phyloP scores from a whole-genome alignment of 805 yeast species.

The Myxozyma neglecta region DNA sequence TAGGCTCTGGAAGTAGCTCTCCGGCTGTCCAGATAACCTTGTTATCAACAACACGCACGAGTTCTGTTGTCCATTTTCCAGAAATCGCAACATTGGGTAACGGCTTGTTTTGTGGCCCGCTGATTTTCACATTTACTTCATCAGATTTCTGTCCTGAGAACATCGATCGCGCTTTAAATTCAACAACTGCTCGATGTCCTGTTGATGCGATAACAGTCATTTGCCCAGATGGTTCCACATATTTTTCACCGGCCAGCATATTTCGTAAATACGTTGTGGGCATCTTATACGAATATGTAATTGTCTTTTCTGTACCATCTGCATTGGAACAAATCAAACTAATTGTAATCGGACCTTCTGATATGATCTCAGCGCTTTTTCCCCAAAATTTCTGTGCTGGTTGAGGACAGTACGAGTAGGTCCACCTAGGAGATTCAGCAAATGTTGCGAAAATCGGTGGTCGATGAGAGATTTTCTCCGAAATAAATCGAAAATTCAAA shows the following conservation, averaged over 20 bases:
- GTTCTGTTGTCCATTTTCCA: slow-evolving; percentile 87
- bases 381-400: slow-evolving; percentile 95
- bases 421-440: slow-evolving; percentile 74
- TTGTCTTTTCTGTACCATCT: slow-evolving; percentile 18
- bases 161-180: slow-evolving; percentile 79
- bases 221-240: slow-evolving; percentile 77
- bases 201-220: slow-evolving; percentile 61
- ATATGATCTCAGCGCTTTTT: slow-evolving; percentile 78
- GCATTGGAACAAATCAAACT: slow-evolving; percentile 44
- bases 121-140: slow-evolving; percentile 49
- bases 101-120: slow-evolving; percentile 41
- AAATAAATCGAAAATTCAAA: slow-evolving; percentile 65
- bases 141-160: slow-evolving; percentile 80
- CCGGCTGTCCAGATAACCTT: slow-evolving; percentile 65
- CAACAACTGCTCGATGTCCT: slow-evolving; percentile 70
- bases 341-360: slow-evolving; percentile 67
- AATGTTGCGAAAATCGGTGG: slow-evolving; percentile 83
- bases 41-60: slow-evolving; percentile 45
- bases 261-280: slow-evolving; percentile 84
- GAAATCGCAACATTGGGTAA: slow-evolving; percentile 38
- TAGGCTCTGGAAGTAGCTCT: slow-evolving; percentile 56
- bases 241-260: slow-evolving; percentile 91
- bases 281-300: slow-evolving; percentile 65
- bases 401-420: slow-evolving; percentile 48
- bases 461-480: slow-evolving; percentile 85